Evolutionary conservation across 1,139 yeast genomes (phyloP).

Genomic region (Yarrowia galli): DNA sequence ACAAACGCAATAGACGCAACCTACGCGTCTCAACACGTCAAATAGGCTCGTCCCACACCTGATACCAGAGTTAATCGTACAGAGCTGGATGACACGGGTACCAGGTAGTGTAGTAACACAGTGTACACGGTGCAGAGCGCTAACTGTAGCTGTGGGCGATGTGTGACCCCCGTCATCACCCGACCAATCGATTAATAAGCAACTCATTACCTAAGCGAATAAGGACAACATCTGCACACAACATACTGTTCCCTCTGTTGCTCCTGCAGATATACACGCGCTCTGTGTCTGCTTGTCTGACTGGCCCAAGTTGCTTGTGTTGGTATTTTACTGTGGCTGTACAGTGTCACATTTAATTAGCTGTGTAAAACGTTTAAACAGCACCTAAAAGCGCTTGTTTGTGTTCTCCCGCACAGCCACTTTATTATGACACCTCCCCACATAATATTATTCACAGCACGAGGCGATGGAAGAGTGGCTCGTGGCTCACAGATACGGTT

Average conservation of each 20-base stretch:
- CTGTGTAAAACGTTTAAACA: not conserved
- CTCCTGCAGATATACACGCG: not conserved
- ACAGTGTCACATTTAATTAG: not conserved
- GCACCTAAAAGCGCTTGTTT: not conserved
- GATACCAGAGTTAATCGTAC: constrained; percentile 8
- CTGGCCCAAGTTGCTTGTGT: not conserved
- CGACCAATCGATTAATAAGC: too few species aligned
- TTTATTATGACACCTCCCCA: not conserved
- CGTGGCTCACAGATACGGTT: too few species aligned
- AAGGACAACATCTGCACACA: too few species aligned
- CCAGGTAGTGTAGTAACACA: too few species aligned
- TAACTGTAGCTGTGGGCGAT: too few species aligned
- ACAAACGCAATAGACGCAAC: too few species aligned
- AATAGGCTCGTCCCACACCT: not conserved
- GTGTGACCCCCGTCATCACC: too few species aligned
- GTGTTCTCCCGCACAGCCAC: not conserved
- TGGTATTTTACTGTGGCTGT: too few species aligned
- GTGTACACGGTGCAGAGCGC: too few species aligned
- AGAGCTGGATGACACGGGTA: too few species aligned
- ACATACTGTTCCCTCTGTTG: too few species aligned
- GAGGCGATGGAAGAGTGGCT: not conserved
- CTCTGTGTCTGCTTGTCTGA: not conserved
- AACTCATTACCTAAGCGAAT: too few species aligned
- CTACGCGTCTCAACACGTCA: constrained; percentile 15
- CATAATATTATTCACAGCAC: not conserved